Conservation (phyloP, 2,329 filamentous ascomycete species). For the Exophiala calicioides region DNA sequence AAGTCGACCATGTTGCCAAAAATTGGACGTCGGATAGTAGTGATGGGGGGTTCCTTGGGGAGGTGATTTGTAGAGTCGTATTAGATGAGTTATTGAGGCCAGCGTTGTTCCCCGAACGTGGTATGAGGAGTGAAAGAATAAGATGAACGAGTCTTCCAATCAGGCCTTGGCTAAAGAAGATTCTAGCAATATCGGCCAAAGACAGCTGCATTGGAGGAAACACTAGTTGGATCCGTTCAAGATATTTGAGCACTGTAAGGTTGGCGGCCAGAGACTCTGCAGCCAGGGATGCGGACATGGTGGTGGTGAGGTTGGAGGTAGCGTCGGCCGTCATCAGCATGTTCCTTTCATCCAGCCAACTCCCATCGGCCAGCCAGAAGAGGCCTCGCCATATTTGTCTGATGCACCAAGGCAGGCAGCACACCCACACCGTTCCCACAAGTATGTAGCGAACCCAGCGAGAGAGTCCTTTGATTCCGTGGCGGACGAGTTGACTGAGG, state of each 20-base stretch:
- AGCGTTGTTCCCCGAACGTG: not conserved
- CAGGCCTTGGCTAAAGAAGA: conserved; percentile 20
- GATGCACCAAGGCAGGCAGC: conserved; percentile 86
- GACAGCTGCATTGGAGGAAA: conserved; percentile 24
- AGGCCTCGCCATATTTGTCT: conserved; percentile 88
- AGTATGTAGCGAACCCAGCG: conserved; percentile 77
- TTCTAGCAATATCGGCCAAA: conserved; percentile 17
- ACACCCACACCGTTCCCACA: conserved; percentile 84
- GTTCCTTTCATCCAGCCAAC: conserved; percentile 51
- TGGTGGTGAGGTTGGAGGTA: conserved; percentile 11
- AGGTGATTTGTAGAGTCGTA: conserved; percentile 13
- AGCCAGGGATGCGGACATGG: not conserved
- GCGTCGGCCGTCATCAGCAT: conserved; percentile 6
- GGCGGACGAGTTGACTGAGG: conserved; percentile 72
- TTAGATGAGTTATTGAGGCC: conserved; percentile 3
- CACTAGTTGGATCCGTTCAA: conserved; percentile 20
- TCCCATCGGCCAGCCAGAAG: conserved; percentile 89
- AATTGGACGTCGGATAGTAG: conserved; percentile 62
- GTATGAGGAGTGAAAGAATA: conserved; percentile 18
- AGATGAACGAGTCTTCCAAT: conserved; percentile 18
- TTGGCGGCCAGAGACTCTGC: conserved; percentile 3
- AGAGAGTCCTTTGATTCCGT: conserved; percentile 69
- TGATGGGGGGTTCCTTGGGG: conserved; percentile 42
- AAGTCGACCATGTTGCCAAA: conserved; percentile 62
- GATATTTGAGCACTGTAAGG: conserved; percentile 9